These are phyloP conservation scores for Cymbopogon citratus DNA, from an alignment of 176 grass and related monocot species.

Conservation along the genomic window DNA sequence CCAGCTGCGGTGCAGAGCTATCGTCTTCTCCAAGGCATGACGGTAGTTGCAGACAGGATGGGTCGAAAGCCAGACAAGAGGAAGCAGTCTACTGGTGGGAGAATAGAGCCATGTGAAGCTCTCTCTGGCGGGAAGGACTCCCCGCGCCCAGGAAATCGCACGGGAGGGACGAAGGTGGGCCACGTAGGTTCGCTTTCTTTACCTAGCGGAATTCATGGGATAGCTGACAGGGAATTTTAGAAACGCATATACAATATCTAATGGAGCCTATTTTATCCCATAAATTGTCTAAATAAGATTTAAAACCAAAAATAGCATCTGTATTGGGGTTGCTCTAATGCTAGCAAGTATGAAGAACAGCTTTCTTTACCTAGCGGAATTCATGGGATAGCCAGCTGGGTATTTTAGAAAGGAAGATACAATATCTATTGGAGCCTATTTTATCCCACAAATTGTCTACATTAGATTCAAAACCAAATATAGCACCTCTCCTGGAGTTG, in stretches of 20 bases:
- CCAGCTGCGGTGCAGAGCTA: conserved; percentile 17
- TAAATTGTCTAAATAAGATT: background rate
- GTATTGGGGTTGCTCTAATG: background rate
- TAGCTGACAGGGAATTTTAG: background rate
- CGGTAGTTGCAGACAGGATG: conserved; percentile 5
- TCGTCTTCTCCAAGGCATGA: background rate
- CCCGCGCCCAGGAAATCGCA: background rate
- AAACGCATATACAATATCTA: background rate
- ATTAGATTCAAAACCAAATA: too few relatives aligned
- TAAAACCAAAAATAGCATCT: background rate
- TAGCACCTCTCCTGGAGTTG: too few relatives aligned
- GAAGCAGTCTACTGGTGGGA: background rate
- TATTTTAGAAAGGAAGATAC: too few relatives aligned
- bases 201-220: background rate
- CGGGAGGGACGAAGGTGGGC: background rate
- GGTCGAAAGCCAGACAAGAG: background rate
- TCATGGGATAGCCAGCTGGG: too few relatives aligned
- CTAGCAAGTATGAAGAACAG: background rate
- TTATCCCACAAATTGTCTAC: too few relatives aligned
- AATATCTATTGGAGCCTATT: too few relatives aligned
- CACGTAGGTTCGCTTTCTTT: background rate
- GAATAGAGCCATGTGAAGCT: background rate
- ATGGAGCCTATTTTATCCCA: background rate
- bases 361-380: too few relatives aligned
- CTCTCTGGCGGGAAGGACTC: background rate